Conservation (phyloP, 2,329 filamentous ascomycete genomes). For the Hirsutella minnesotensis region DNA sequence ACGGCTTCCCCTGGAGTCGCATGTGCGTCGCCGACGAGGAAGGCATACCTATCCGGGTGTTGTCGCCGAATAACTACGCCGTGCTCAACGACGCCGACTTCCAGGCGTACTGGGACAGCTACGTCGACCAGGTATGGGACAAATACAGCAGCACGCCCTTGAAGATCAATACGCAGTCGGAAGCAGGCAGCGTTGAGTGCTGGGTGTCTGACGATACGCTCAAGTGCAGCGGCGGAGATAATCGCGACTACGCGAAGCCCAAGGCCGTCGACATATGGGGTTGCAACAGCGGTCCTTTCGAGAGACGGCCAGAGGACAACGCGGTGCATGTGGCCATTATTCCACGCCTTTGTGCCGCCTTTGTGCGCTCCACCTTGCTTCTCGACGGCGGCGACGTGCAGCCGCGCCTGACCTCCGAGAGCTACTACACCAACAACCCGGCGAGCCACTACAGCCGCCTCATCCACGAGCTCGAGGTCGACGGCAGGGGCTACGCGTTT, state of each 20-base stretch:
- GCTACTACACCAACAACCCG: constrained; percentile 32
- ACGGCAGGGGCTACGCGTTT: constrained; percentile 53
- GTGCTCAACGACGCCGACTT: constrained; percentile 22
- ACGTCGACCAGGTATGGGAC: constrained; percentile 35
- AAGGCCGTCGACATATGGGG: constrained; percentile 34
- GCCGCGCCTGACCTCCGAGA: constrained; percentile 22
- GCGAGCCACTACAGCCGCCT: constrained; percentile 47
- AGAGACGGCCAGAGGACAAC: constrained; percentile 22
- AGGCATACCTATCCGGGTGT: constrained; percentile 28
- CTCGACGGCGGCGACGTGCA: constrained; percentile 33
- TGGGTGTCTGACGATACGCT: constrained; percentile 22
- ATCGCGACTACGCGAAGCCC: constrained; percentile 30
- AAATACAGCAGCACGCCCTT: constrained; percentile 25
- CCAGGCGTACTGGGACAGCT: constrained; percentile 28
- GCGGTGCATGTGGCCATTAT: constrained; percentile 28
- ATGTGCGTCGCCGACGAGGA: constrained; percentile 26
- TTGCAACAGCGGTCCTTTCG: constrained; percentile 37
- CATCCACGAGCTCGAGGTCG: constrained; percentile 46
- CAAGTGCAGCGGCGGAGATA: constrained; percentile 26
- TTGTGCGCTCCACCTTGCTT: constrained; percentile 33
- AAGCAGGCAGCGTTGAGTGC: constrained; percentile 27
- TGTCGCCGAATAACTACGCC: constrained; percentile 31
- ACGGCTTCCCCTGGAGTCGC: constrained; percentile 30
- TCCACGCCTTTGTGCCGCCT: constrained; percentile 38
- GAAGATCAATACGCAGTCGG: constrained; percentile 30